These are phyloP conservation scores for Ceratocystis colombiana DNA, from an alignment of 2,329 filamentous ascomycete species.

Conservation along the genomic window DNA sequence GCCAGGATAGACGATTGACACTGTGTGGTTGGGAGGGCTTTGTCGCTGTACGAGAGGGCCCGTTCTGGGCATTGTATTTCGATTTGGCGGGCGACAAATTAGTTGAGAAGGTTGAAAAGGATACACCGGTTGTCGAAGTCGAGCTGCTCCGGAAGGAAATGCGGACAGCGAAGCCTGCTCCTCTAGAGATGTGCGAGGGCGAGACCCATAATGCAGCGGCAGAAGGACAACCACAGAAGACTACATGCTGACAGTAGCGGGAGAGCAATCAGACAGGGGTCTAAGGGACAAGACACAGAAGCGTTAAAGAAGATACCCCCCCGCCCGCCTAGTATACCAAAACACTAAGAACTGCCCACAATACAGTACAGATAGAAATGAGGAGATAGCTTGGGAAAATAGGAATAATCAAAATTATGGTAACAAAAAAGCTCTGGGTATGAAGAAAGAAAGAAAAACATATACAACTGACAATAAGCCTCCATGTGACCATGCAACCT, in stretches of 20 bases:
- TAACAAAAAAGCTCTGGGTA: neutral
- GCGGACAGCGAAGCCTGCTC: conserved; percentile 22
- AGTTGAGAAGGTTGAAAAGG: conserved; percentile 37
- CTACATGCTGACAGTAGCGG: neutral
- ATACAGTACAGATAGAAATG: neutral
- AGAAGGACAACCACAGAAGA: neutral
- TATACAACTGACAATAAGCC: neutral
- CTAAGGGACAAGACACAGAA: too few relatives aligned
- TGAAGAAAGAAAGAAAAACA: neutral
- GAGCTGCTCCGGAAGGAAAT: conserved; percentile 44
- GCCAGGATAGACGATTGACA: conserved; percentile 42
- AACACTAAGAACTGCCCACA: neutral
- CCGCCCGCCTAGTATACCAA: too few relatives aligned
- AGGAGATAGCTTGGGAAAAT: neutral
- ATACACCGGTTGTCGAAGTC: conserved; percentile 45
- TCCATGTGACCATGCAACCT: neutral
- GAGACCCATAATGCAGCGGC: neutral
- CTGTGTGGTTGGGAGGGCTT: conserved; percentile 44
- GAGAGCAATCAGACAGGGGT: neutral
- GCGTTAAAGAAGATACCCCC: too few relatives aligned
- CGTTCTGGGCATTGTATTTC: conserved; percentile 41
- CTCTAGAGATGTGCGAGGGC: conserved; percentile 15
- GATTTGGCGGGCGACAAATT: conserved; percentile 40
- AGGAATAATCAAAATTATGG: neutral
- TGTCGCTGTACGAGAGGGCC: conserved; percentile 38